phyloP scores from a whole-genome alignment of 73 alveolate genomes.

The Tetrahymena borealis region DNA sequence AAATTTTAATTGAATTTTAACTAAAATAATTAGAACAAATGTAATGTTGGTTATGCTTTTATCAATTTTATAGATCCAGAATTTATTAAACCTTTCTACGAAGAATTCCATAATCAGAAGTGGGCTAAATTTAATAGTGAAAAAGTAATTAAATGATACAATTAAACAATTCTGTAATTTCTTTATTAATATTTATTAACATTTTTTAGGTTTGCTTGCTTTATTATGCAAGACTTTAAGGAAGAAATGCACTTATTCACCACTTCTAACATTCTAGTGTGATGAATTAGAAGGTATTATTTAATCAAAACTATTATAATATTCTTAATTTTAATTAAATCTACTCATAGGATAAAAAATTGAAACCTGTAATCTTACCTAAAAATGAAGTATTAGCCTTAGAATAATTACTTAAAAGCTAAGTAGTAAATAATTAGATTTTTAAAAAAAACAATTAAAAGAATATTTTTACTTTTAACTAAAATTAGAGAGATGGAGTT shows the following conservation, averaged over 20 bases:
- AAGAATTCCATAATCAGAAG: slow-evolving; percentile 79
- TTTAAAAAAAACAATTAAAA: not conserved
- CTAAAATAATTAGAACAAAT: slow-evolving; percentile 53
- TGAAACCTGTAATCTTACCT: slow-evolving; percentile 37
- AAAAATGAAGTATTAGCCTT: slow-evolving; percentile 14
- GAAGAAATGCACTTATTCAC: slow-evolving; percentile 31
- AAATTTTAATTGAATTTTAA: not conserved
- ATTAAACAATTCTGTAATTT: not conserved
- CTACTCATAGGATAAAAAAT: slow-evolving; percentile 18
- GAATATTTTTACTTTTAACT: too few relatives aligned
- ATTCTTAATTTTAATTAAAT: not conserved
- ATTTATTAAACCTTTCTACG: slow-evolving; percentile 66
- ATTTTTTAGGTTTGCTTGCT: slow-evolving; percentile 55
- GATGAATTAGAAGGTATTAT: slow-evolving; percentile 43
- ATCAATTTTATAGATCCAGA: slow-evolving; percentile 85
- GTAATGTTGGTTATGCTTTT: slow-evolving; percentile 97
- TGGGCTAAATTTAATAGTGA: slow-evolving; percentile 81
- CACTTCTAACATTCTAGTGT: slow-evolving; percentile 44
- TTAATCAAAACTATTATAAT: not conserved
- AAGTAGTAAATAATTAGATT: not conserved
- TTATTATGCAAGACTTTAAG: slow-evolving; percentile 84
- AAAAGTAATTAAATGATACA: slow-evolving; percentile 27
- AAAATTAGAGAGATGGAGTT: too few relatives aligned
- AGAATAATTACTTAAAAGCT: not conserved
- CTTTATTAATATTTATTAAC: not conserved